Evolutionary conservation across 192 early-diverging fungal genomes (phyloP).

Genomic region (Coemansia sp.): DNA sequence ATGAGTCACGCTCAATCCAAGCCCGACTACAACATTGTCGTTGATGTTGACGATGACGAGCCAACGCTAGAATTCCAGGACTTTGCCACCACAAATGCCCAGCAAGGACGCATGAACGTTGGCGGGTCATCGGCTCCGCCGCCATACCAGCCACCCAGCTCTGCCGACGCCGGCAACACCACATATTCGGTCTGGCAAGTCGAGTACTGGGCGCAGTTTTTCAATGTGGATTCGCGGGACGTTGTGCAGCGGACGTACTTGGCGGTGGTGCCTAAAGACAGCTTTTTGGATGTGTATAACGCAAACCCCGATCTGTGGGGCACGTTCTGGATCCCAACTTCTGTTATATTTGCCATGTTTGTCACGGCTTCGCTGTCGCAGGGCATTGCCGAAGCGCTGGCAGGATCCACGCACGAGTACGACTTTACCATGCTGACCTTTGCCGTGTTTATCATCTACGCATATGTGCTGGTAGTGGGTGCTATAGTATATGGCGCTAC

Average conservation of each 20-base stretch:
- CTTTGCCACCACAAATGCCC: constrained; percentile 41
- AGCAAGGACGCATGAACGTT: constrained; percentile 34
- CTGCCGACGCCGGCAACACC: constrained; percentile 7
- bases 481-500: constrained; percentile 73
- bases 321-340: constrained; percentile 97
- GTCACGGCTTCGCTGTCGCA: constrained; percentile 87
- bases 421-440: constrained; percentile 81
- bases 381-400: constrained; percentile 71
- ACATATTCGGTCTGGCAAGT: constrained; percentile 76
- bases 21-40: constrained; percentile 53
- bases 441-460: constrained; percentile 79
- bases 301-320: constrained; percentile 95
- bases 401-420: constrained; percentile 59
- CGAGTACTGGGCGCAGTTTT: constrained; percentile 88
- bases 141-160: constrained; percentile 31
- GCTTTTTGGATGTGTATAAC: constrained; percentile 77
- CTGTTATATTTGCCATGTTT: constrained; percentile 95
- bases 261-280: constrained; percentile 68
- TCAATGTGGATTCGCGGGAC: constrained; percentile 85
- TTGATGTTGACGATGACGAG: constrained; percentile 56
- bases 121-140: constrained; percentile 18
- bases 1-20: constrained; percentile 34
- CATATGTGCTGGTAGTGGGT: constrained; percentile 72
- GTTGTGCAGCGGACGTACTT: constrained; percentile 71
- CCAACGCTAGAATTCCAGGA: constrained; percentile 54